phyloP scores from a whole-genome alignment of 805 yeast genomes.

The Nakazawaea pomicola region DNA sequence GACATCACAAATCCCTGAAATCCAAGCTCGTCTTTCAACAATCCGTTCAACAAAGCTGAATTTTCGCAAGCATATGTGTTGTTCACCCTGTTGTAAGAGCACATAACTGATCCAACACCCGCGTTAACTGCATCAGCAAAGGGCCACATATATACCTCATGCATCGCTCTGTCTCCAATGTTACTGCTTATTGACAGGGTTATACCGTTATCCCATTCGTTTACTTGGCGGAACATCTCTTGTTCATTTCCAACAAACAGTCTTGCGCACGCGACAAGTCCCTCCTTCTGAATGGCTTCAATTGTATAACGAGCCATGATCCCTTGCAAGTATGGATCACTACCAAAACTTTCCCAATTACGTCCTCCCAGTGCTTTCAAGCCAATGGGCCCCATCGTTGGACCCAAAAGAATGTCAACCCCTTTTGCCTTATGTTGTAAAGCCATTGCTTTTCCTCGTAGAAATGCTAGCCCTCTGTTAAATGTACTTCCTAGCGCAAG shows the following conservation, averaged over 20 bases:
- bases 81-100: constrained; percentile 52
- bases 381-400: constrained; percentile 55
- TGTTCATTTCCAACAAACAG: constrained; percentile 59
- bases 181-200: constrained; percentile 42
- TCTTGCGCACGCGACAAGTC: constrained; percentile 48
- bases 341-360: constrained; percentile 58
- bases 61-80: constrained; percentile 56
- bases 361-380: constrained; percentile 58
- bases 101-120: constrained; percentile 55
- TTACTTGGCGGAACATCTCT: constrained; percentile 52
- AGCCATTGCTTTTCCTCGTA: constrained; percentile 54
- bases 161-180: constrained; percentile 56
- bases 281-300: constrained; percentile 52
- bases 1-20: constrained; percentile 61
- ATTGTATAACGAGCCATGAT: constrained; percentile 45
- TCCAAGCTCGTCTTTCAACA: constrained; percentile 55
- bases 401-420: constrained; percentile 50
- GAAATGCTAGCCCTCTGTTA: constrained; percentile 42
- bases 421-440: constrained; percentile 48
- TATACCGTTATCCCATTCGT: constrained; percentile 50
- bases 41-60: constrained; percentile 44
- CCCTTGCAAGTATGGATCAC: constrained; percentile 58
- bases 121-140: constrained; percentile 57
- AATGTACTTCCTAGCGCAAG: constrained; percentile 54
- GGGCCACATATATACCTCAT: constrained; percentile 58